Conservation (phyloP, 805 yeast species). For the Sugiyamaella boreocaroliniensis region DNA sequence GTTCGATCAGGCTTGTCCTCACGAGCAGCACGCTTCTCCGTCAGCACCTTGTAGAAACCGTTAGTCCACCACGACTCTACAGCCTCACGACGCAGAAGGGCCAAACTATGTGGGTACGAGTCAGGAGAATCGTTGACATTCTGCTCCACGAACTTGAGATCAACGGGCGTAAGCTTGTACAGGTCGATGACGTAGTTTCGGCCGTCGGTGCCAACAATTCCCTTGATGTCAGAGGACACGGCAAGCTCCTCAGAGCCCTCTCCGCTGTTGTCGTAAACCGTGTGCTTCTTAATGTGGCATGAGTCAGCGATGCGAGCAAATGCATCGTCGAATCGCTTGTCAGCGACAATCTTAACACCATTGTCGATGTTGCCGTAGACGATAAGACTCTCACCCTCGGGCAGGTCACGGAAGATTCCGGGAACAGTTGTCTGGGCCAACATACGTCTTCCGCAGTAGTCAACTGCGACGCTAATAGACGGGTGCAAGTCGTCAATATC, state of each 20-base stretch:
- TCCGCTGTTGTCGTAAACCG: slow-evolving; percentile 44
- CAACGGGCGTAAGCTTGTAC: slow-evolving; percentile 78
- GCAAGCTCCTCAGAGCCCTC: slow-evolving; percentile 41
- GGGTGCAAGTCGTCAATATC: slow-evolving; percentile 60
- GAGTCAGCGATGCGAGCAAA: slow-evolving; percentile 62
- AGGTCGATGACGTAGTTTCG: slow-evolving; percentile 80
- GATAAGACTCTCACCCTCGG: slow-evolving; percentile 45
- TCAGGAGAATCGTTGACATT: slow-evolving; percentile 39
- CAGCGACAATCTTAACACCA: slow-evolving; percentile 36
- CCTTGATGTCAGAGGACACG: slow-evolving; percentile 76
- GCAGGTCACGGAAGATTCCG: slow-evolving; percentile 58
- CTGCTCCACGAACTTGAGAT: slow-evolving; percentile 65
- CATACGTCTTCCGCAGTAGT: slow-evolving; percentile 81
- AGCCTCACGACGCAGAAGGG: slow-evolving; percentile 78
- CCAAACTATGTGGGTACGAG: slow-evolving; percentile 74
- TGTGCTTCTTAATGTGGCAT: slow-evolving; percentile 71
- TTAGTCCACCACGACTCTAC: slow-evolving; percentile 84
- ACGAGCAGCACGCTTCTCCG: slow-evolving; percentile 18
- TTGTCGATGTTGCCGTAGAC: slow-evolving; percentile 72
- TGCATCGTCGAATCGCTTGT: slow-evolving; percentile 34
- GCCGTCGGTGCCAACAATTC: slow-evolving; percentile 77
- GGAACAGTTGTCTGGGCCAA: slow-evolving; percentile 96
- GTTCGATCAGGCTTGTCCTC: slow-evolving; percentile 31
- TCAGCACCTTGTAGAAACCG: slow-evolving; percentile 30
- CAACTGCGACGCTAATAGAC: slow-evolving; percentile 78